Evolutionary conservation across 2,329 filamentous ascomycete genomes (phyloP), one percentile per base, ranked within the genome.

Genomic region (Trematosphaeria pertusa): DNA sequence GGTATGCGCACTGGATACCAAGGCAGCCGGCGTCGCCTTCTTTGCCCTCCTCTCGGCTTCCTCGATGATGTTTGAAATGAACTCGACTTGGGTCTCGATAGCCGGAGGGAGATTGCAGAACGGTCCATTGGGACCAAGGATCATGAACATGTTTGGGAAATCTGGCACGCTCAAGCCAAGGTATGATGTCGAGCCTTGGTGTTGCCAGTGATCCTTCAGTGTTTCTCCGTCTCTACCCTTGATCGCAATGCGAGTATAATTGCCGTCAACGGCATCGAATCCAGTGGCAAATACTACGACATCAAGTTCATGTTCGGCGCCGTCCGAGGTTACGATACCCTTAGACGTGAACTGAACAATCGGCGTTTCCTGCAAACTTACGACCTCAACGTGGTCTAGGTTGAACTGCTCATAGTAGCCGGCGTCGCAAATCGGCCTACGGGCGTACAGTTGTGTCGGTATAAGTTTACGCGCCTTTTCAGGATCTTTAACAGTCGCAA

Each of bases 321-420:
- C 72, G 30, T 75, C 65, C 0, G 57, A 43, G 1, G 67, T 73
- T 9, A 68, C 52, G 45, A 83, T 69, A 5, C 71, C 72, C 2
- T 52, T 61, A 10, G 54, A 56, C 10, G 58, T 57, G 15, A 74
- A 56, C 6, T 52, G 46, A 11, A 48, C 35, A 39, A 75, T 71
- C 0, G 73, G 69, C 3, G 74, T 59, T 17, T 65, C 61, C 39
- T 67, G 59, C 37, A 75, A 61, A 48, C 71, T 60, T 35, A 75
- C 69, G 44, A 74, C 58, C 43, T 72, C 59, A 32, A 75, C 70
- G 36, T 75, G 64, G 18, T 64, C 56, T 26, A 59, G 57, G 52
- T 75, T 70, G 38, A 74, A 63, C 17, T 66, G 49, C 46, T 76
- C 72, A 47, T 75, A 76, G 52, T 65, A 76, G 43, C 70, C 62